A percentile compares a stretch with the other conserved stretches of the same genome.
Conservation (phyloP, 768 basidiomycete genomes). For the Amanita exitialis region DNA sequence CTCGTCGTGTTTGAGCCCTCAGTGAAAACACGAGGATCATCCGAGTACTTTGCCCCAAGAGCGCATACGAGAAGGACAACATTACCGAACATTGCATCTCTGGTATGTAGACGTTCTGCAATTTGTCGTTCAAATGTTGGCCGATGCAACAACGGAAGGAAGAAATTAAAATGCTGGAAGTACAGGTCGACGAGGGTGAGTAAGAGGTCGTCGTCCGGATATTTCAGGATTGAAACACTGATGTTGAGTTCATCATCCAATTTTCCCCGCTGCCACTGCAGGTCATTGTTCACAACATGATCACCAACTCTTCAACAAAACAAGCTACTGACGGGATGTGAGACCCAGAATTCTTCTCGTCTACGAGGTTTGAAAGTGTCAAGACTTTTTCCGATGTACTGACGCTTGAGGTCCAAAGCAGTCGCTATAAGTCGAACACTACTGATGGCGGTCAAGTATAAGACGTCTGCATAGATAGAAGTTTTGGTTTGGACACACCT, state of each 20-base stretch:
- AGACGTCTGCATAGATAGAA: background rate
- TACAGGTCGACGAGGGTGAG: constrained; percentile 50
- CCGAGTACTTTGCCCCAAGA: constrained; percentile 45
- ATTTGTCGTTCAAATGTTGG: constrained; percentile 53
- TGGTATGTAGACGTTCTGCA: constrained; percentile 36
- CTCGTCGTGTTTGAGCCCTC: constrained; percentile 31
- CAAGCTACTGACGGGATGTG: constrained; percentile 28
- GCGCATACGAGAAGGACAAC: constrained; percentile 59
- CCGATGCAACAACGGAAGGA: constrained; percentile 62
- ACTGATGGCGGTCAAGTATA: constrained; percentile 18
- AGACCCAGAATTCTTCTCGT: constrained; percentile 41
- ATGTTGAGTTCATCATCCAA: constrained; percentile 13
- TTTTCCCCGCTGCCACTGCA: constrained; percentile 23
- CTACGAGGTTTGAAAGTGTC: constrained; percentile 11
- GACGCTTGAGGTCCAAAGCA: constrained; percentile 47
- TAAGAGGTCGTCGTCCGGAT: constrained; percentile 47
- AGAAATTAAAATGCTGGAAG: constrained; percentile 45
- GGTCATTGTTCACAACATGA: background rate
- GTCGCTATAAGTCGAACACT: constrained; percentile 40
- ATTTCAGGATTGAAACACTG: constrained; percentile 23
- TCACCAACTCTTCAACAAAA: background rate
- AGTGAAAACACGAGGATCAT: constrained; percentile 52
- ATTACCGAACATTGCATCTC: constrained; percentile 38
- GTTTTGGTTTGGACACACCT: constrained; percentile 17
- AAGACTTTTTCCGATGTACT: constrained; percentile 23